Evolutionary conservation across 176 grass and related monocot genomes (phyloP), one percentile per base, ranked within the genome.

Genomic region (Triticum turgidum): DNA sequence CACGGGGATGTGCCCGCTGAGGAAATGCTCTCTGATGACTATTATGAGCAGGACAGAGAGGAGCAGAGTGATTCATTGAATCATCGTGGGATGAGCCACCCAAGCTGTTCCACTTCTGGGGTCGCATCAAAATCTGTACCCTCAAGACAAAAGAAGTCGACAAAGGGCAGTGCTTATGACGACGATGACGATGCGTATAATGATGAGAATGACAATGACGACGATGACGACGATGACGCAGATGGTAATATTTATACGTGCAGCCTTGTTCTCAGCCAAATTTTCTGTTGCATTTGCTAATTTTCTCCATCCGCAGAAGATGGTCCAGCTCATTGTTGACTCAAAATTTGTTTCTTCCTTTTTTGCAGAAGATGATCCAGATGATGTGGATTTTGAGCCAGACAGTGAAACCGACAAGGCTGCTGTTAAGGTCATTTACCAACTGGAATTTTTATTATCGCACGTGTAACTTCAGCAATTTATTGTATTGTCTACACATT

Each of bases 381-480:
- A 92, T 76, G 97, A 99, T 71, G 90, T 81, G 92, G 97, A 99
- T 90, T 99, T 99, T 89, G 97, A 99, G 77, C 97, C 97, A 68
- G 97, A 99, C 67, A 94, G 89, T 73, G 94, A 99, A 84, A 82
- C 84, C 1, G 93, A 91, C n/a, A 99, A 94, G 85, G 85, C 84
- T 78, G 79, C 84, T 86, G 89, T 91, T n/a, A 94, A 94, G 91
- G 94, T 92, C 82, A 51, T 82, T 79, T 86, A 61, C 78, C 86
- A 32, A 61, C 79, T 89, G 78, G 32, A 69, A 21, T 82, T 18
- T 17, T 77, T 21, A 13, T 11, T 42, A 68, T 47, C 27, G 32
- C 24, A 81, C 9, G 38, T 73, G 69, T 83, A 54, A 86, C 41
- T 72, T 62, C 18, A 29, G 70, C 54, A 79, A 58, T 76, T 76